Evolutionary conservation across 345 rosid species (phyloP), one percentile per base, ranked within the genome.

Genomic region (Syzygium jambos): DNA sequence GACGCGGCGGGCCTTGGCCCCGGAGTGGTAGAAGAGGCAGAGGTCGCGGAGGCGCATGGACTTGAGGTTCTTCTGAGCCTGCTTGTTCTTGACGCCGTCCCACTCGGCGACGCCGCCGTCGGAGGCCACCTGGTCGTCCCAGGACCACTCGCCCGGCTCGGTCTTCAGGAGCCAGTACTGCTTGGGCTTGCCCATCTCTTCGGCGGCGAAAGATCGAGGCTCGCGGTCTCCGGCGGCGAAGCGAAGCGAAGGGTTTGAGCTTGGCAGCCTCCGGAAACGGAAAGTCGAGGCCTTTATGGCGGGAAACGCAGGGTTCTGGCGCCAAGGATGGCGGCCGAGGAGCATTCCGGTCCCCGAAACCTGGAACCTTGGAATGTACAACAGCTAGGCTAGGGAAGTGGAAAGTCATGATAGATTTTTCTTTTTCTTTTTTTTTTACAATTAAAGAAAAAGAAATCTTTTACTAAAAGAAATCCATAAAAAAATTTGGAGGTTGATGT

Each of bases 21-120:
- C 99, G 3, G 99, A 96, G 91, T 98, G 99, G 95, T 98, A 96
- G 91, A 95, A 98, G 94, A 96, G 94, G 91, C 99, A 94, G 73
- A 95, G 97, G 52, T 98, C 99, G 41, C 90, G 68, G 46, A 93
- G 89, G 34, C 91, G 85, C 99, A 98, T 98, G 86, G 99, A 89
- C 86, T 93, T 95, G 86, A 98, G 94, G 89, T 95, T 86, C 46
- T 96, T 98, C 90, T 92, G 98, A 43, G 99, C 99, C 93, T 96
- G 98, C 89, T 90, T 95, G 97, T 95, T 98, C 90, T 89, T 96
- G 41, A 98, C 99, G 2, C 98, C 99, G 89, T 98, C 99, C 99
- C 98, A 98, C 49, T 95, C 86, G 90, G 95, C 89, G 30, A 94
- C 38, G 10, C 98, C 96, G 16, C 91, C 94, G 90, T 95, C 95